Percentiles rank a stretch among this genome's conserved stretches.
These are phyloP conservation scores for Phytophthora nicotianae DNA, from an alignment of 352 stramenopile genomes.

Conservation along the genomic window DNA sequence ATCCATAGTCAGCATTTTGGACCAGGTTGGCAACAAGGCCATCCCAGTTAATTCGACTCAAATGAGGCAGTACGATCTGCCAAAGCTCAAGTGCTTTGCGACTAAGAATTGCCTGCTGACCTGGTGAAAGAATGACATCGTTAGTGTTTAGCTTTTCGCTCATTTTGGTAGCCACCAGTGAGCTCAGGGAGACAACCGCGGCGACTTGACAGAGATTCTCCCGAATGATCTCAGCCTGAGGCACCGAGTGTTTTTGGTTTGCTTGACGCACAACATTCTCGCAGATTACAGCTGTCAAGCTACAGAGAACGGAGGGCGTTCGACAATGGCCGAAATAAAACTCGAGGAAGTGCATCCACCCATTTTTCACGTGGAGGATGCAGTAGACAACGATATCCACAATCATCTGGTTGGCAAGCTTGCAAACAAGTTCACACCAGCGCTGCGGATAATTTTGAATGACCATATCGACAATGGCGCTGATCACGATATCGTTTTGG, in stretches of 20 bases:
- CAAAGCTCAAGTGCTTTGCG: constrained; percentile 70
- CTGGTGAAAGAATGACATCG: constrained; percentile 37
- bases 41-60: constrained; percentile 69
- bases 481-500: constrained; percentile 44
- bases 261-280: constrained; percentile 45
- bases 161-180: constrained; percentile 33
- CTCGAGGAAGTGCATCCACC: constrained; percentile 84
- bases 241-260: constrained; percentile 22
- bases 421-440: constrained; percentile 46
- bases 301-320: constrained; percentile 49
- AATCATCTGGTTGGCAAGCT: constrained; percentile 63
- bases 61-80: constrained; percentile 54
- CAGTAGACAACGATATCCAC: constrained; percentile 76
- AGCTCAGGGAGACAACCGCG: constrained; percentile 55
- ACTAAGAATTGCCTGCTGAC: constrained; percentile 44
- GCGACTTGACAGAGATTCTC: constrained; percentile 84
- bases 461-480: constrained; percentile 60
- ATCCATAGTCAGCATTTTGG: constrained; percentile 55
- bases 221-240: constrained; percentile 54
- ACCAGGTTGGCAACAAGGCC: constrained; percentile 50
- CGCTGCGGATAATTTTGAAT: constrained; percentile 54
- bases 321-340: constrained; percentile 71
- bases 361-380: constrained; percentile 72
- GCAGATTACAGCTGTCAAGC: constrained; percentile 45
- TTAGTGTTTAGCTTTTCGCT: constrained; percentile 19